Conservation (phyloP, 2,329 filamentous ascomycete genomes). For the Claviceps lovelessii region DNA sequence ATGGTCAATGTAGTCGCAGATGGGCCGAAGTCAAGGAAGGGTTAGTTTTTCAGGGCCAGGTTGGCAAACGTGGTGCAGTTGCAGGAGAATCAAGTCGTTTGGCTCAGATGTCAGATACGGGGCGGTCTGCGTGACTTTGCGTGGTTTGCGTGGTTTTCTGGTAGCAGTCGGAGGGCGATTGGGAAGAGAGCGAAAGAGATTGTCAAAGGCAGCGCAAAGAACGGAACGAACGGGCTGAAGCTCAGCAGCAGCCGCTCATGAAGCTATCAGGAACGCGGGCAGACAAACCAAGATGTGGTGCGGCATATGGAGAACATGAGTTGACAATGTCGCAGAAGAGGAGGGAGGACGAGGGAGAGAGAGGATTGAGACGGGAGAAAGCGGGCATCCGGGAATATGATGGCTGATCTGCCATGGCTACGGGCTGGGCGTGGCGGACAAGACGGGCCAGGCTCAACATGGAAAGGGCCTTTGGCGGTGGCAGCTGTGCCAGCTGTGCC, state of each 20-base stretch:
- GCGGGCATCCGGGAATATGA: not conserved
- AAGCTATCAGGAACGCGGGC: slow-evolving; percentile 1
- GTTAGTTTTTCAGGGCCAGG: no score
- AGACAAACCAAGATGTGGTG: not conserved
- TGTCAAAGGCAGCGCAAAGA: slow-evolving; percentile 4
- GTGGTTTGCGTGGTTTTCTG: not conserved
- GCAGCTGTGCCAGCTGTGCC: not conserved
- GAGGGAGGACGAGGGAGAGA: not conserved
- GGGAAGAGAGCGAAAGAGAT: not conserved
- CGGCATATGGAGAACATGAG: not conserved
- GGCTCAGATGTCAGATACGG: no score
- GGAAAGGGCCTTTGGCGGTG: no score
- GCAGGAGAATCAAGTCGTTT: no score
- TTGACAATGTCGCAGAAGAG: not conserved
- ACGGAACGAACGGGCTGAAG: slow-evolving; percentile 6
- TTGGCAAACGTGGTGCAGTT: no score
- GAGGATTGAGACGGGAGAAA: not conserved
- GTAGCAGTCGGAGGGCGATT: not conserved
- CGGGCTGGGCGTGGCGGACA: not conserved
- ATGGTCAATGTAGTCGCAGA: no score
- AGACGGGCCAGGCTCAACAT: no score
- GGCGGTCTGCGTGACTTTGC: no score
- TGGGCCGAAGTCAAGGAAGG: no score
- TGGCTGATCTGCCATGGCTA: no score
- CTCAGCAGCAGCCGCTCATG: slow-evolving; percentile 4